Conservation (phyloP, 129 eudicot genomes). For the Helianthus tuberosus region DNA sequence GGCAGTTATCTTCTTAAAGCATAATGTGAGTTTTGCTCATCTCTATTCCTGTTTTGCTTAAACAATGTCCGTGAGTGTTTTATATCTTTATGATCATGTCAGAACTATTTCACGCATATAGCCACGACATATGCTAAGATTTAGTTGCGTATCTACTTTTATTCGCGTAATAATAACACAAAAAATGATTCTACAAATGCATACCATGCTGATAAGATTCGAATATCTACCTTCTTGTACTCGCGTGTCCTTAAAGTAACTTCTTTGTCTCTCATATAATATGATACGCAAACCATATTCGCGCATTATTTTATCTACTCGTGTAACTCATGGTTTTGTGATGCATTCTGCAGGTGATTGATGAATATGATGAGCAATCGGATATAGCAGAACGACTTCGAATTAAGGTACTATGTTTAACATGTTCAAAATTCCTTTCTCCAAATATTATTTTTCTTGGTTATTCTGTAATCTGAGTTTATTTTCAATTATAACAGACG, state of each 20-base stretch:
- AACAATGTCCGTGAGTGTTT: background rate
- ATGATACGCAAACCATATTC: too few relatives aligned
- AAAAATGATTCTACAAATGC: background rate
- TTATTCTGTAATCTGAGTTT: conserved; percentile 1
- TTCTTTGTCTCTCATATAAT: too few relatives aligned
- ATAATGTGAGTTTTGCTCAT: conserved; percentile 58
- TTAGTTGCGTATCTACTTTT: background rate
- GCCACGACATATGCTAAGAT: background rate
- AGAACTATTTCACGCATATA: background rate
- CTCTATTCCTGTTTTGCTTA: background rate
- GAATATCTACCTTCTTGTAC: too few relatives aligned
- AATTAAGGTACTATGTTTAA: conserved; percentile 57
- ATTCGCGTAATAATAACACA: background rate
- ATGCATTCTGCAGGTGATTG: conserved; percentile 57
- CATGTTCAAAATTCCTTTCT: background rate
- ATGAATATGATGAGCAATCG: conserved; percentile 89
- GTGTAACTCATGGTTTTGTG: background rate
- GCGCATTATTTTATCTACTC: too few relatives aligned
- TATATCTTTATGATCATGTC: background rate
- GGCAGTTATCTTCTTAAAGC: conserved; percentile 81
- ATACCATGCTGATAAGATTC: background rate
- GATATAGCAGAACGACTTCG: conserved; percentile 87
- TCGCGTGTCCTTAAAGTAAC: too few relatives aligned
- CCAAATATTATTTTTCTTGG: background rate
- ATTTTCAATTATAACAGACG: conserved; percentile 42